Evolutionary conservation across 2,329 filamentous ascomycete species (phyloP), one percentile per base, ranked within the genome.

Genomic region (Botryotinia convoluta): DNA sequence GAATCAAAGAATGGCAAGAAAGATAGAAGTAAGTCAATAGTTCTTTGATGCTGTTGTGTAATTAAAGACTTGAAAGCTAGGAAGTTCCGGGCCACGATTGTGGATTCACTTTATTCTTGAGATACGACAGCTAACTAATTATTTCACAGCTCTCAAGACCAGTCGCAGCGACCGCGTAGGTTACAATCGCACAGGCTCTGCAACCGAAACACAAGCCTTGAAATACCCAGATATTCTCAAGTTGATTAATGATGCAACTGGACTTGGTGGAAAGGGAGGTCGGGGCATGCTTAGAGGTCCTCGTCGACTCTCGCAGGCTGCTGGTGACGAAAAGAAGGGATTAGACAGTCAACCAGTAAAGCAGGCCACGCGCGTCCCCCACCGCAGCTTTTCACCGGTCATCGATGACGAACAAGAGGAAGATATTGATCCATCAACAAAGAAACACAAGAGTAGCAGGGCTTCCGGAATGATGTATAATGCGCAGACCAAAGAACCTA

Each of bases 221-320:
- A 71, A 71, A 35, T 71, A 71, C 26, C 20, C 54, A 12, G 69
- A 62, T 22, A 63, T 71, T 9, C 69, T 71, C 12, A 18, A 63
- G 22, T 29, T 71, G 3, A 39, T 71, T 1, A 71, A 71, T 29
- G 10, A 37, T 16, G 44, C 69, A 9, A 57, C 65, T 42, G 65
- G 65, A 32, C 10, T 68, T 32, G 65, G 65, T 3, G 65, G 65
- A 20, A 68, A 57, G 1, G 65, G 65, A 32, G 65, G 65, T 9
- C 65, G 65, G 10, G 65, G 65, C 6, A 14, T 68, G n/a, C 48
- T 68, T 20, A 26, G 65, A 68, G 65, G 48, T 68, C 26, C 65
- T 16, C 48, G 48, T 42, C 65, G 48, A 4, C 35, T 32, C 10
- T 29, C 48, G 20, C 8, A 68, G 1, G 39, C 54, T n/a, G 22